phyloP scores from a whole-genome alignment of 2,329 filamentous ascomycete species.

The Coniochaeta ligniaria region DNA sequence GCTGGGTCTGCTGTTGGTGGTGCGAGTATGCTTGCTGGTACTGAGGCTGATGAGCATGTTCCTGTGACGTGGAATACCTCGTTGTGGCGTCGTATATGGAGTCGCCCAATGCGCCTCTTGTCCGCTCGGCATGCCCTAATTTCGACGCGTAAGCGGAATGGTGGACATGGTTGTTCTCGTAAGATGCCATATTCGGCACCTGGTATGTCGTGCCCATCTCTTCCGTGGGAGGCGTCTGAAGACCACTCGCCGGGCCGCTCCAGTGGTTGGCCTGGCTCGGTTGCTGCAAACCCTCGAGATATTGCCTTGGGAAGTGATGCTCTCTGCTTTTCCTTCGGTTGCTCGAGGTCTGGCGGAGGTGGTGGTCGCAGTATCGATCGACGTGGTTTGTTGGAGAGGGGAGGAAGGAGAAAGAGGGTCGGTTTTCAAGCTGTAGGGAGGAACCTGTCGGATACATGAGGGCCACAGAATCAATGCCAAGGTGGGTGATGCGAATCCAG shows the following conservation, averaged over 20 bases:
- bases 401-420: neutral
- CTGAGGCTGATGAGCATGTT: conserved; percentile 8
- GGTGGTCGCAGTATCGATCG: neutral
- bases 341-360: neutral
- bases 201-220: conserved; percentile 25
- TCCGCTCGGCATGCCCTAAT: conserved; percentile 10
- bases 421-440: neutral
- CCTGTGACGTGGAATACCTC: conserved; percentile 2
- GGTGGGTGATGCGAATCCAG: neutral
- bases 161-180: conserved; percentile 15
- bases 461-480: neutral
- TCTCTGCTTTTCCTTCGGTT: neutral
- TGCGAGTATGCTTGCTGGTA: conserved; percentile 13
- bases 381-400: neutral
- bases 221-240: conserved; percentile 20
- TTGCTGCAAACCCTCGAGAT: neutral
- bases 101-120: conserved; percentile 11
- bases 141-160: conserved; percentile 4
- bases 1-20: conserved; percentile 4
- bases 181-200: conserved; percentile 18
- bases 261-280: neutral
- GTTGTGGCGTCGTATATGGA: conserved; percentile 5
- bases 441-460: neutral
- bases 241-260: conserved; percentile 7
- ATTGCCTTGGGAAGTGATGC: too few relatives aligned